Percentiles rank a stretch among this genome's conserved stretches.
Conservation (phyloP, 768 basidiomycete species). For the Russula compacta region DNA sequence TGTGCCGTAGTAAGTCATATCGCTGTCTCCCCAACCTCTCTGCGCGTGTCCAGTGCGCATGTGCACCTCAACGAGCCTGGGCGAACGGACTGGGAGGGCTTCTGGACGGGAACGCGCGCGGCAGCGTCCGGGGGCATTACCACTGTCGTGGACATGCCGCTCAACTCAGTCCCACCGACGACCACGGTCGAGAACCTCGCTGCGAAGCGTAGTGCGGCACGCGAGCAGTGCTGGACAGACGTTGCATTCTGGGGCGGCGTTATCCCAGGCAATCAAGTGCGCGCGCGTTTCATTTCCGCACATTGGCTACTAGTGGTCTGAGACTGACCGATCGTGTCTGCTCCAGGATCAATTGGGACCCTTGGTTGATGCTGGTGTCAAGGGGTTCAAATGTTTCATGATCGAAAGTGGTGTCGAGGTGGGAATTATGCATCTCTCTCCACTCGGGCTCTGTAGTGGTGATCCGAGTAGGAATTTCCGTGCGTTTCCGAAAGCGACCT, state of each 20-base stretch:
- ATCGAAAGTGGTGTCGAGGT: slow-evolving; percentile 95
- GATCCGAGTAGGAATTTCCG: slow-evolving; percentile 72
- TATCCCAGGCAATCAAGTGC: slow-evolving; percentile 82
- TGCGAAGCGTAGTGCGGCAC: slow-evolving; percentile 61
- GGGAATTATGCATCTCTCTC: neutral
- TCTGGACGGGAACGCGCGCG: slow-evolving; percentile 83
- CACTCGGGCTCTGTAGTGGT: neutral
- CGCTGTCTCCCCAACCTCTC: neutral
- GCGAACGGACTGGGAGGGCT: slow-evolving; percentile 90
- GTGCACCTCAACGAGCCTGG: slow-evolving; percentile 95
- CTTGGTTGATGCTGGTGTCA: slow-evolving; percentile 73
- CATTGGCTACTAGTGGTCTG: neutral
- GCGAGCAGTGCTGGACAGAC: slow-evolving; percentile 67
- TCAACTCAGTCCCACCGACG: slow-evolving; percentile 95
- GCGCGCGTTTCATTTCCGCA: slow-evolving; percentile 18
- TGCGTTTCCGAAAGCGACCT: slow-evolving; percentile 69
- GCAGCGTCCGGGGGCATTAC: slow-evolving; percentile 94
- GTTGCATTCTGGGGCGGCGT: slow-evolving; percentile 94
- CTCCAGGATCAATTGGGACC: slow-evolving; percentile 59
- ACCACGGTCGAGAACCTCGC: slow-evolving; percentile 73
- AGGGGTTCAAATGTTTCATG: slow-evolving; percentile 95
- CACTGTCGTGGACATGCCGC: slow-evolving; percentile 93
- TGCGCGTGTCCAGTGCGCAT: slow-evolving; percentile 48
- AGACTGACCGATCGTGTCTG: neutral
- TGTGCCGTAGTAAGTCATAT: neutral